These are phyloP conservation scores for Phlebopus sp. DNA, from an alignment of 1,284 basidiomycete genomes.

Conservation along the genomic window DNA sequence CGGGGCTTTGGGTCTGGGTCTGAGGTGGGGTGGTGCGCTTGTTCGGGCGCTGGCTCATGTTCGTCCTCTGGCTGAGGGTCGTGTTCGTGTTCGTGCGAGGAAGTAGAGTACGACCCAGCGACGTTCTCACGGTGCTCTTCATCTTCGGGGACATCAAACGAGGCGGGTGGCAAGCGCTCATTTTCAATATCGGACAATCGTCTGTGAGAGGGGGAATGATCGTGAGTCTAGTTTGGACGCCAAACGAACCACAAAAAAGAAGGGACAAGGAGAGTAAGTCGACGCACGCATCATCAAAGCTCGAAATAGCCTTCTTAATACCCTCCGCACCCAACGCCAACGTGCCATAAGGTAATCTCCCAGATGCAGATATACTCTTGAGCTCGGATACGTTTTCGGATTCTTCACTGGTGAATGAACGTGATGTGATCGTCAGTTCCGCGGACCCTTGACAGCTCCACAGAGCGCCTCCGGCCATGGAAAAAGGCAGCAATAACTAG, in stretches of 20 bases:
- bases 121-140: slow-evolving; percentile 31
- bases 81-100: slow-evolving; percentile 46
- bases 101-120: slow-evolving; percentile 26
- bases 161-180: slow-evolving; percentile 88
- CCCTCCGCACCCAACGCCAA: slow-evolving; percentile 88
- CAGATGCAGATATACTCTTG: slow-evolving; percentile 80
- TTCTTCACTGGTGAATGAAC: slow-evolving; percentile 55
- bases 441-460: slow-evolving; percentile 4
- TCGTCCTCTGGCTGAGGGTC: no score
- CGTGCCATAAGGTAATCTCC: slow-evolving; percentile 77
- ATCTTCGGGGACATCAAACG: slow-evolving; percentile 79
- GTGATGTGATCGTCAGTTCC: slow-evolving; percentile 24
- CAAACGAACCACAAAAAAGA: not conserved
- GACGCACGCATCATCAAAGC: slow-evolving; percentile 90
- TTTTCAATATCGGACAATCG: slow-evolving; percentile 97
- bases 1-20: slow-evolving; percentile 25
- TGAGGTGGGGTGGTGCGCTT: no score
- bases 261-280: slow-evolving; percentile 1
- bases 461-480: no score
- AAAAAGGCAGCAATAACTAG: not conserved
- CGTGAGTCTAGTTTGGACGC: not conserved
- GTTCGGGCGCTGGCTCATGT: no score
- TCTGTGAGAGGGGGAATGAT: slow-evolving; percentile 35
- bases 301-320: slow-evolving; percentile 88
- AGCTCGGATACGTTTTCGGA: slow-evolving; percentile 95